These are phyloP conservation scores for Oryza longistaminata DNA, from an alignment of 176 grass and related monocot genomes.

Conservation along the genomic window DNA sequence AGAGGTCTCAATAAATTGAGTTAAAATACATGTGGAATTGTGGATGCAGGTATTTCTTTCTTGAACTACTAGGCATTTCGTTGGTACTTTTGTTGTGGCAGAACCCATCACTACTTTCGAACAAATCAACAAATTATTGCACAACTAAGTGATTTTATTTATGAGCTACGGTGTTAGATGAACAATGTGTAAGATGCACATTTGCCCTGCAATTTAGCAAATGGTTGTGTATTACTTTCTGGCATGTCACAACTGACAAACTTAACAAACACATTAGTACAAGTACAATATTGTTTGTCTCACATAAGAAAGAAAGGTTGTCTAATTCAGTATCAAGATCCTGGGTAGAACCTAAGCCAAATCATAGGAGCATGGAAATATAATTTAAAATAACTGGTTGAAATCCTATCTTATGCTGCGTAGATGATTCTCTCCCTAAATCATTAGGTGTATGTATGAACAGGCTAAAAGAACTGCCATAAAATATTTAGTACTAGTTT, in stretches of 20 bases:
- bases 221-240: background rate
- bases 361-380: background rate
- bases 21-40: background rate
- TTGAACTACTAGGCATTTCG: background rate
- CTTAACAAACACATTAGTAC: background rate
- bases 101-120: background rate
- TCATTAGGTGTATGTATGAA: background rate
- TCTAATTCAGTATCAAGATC: background rate
- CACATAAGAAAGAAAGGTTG: background rate
- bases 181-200: background rate
- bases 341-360: background rate
- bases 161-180: background rate
- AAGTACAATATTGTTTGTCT: background rate
- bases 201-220: background rate
- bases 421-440: background rate
- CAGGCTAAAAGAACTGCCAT: background rate
- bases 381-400: background rate
- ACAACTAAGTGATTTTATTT: background rate
- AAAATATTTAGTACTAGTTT: background rate
- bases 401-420: background rate
- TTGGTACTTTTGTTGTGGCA: background rate
- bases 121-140: background rate
- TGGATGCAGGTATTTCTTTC: constrained; percentile 3
- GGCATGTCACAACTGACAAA: background rate
- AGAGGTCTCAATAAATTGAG: background rate